Evolutionary conservation across 1,284 basidiomycete species (phyloP).

Genomic region (Coniophora puteana): DNA sequence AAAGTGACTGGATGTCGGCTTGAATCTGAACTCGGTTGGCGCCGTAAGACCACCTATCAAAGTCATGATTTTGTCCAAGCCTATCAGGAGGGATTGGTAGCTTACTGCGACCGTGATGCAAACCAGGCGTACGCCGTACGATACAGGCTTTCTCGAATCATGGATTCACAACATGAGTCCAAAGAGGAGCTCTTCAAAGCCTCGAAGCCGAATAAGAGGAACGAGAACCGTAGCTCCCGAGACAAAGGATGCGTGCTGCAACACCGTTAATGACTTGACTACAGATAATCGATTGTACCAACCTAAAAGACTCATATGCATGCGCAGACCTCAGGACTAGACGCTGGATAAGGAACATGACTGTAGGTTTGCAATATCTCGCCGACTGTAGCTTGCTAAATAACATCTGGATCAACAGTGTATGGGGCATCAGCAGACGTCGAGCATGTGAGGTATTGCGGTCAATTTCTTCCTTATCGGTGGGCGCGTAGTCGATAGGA

Average conservation of each 20-base stretch:
- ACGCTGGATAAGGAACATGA: constrained; percentile 85
- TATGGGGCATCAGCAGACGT: constrained; percentile 80
- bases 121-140: constrained; percentile 90
- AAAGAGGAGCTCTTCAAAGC: constrained; percentile 85
- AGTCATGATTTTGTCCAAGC: constrained; percentile 1
- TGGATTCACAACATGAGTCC: constrained; percentile 81
- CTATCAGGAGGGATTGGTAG: constrained; percentile 7
- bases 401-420: constrained; percentile 85
- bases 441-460: constrained; percentile 68
- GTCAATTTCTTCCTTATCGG: constrained; percentile 83
- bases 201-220: constrained; percentile 93
- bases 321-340: constrained; percentile 77
- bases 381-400: constrained; percentile 93
- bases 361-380: constrained; percentile 79
- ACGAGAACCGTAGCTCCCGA: constrained; percentile 85
- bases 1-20: constrained; percentile 84
- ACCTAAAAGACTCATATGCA: constrained; percentile 76
- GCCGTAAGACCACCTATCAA: constrained; percentile 87
- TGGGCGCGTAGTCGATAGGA: constrained; percentile 88
- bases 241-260: constrained; percentile 87
- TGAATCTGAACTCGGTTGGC: constrained; percentile 87
- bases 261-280: constrained; percentile 1
- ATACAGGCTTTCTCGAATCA: constrained; percentile 78
- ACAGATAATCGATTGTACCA: constrained; percentile 11
- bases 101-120: constrained; percentile 81